phyloP scores from a whole-genome alignment of 176 grass and related monocot species.

The Bothriochloa decipiens region DNA sequence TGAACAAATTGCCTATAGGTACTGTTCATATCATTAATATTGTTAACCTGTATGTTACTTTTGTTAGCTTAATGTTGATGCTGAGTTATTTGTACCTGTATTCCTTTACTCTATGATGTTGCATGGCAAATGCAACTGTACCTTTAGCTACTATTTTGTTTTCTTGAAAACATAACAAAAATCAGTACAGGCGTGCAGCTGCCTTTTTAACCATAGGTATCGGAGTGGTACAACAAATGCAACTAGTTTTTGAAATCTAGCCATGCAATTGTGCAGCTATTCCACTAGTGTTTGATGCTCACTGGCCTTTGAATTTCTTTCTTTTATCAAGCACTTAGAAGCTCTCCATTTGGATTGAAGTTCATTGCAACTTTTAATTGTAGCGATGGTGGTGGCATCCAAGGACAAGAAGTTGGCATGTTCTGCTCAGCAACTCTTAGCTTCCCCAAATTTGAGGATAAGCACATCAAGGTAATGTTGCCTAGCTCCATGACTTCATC shows the following conservation, averaged over 20 bases:
- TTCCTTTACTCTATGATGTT: not conserved
- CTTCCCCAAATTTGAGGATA: slow-evolving; percentile 87
- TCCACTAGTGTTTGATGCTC: not conserved
- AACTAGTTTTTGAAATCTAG: not conserved
- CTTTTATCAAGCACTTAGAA: not conserved
- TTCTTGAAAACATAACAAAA: not conserved
- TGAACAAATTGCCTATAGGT: slow-evolving; percentile 96
- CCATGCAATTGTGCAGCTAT: not conserved
- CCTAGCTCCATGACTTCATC: not conserved
- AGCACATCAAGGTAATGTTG: slow-evolving; percentile 79
- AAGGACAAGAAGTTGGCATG: slow-evolving; percentile 90
- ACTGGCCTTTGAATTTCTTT: not conserved
- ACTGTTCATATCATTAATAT: slow-evolving; percentile 23
- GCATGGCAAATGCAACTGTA: not conserved
- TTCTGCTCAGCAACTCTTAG: slow-evolving; percentile 74
- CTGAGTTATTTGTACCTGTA: not conserved
- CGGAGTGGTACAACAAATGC: not conserved
- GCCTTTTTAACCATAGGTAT: not conserved
- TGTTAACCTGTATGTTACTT: not conserved
- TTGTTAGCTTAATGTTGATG: not conserved
- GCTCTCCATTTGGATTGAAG: not conserved
- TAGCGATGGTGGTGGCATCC: slow-evolving; percentile 96
- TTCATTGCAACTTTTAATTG: slow-evolving; percentile 31
- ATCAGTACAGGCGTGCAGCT: not conserved
- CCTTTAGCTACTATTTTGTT: not conserved